A percentile compares a stretch with the other conserved stretches of the same genome.
Conservation (phyloP, 177 flowering plant genomes). For the Vitis hybrid region DNA sequence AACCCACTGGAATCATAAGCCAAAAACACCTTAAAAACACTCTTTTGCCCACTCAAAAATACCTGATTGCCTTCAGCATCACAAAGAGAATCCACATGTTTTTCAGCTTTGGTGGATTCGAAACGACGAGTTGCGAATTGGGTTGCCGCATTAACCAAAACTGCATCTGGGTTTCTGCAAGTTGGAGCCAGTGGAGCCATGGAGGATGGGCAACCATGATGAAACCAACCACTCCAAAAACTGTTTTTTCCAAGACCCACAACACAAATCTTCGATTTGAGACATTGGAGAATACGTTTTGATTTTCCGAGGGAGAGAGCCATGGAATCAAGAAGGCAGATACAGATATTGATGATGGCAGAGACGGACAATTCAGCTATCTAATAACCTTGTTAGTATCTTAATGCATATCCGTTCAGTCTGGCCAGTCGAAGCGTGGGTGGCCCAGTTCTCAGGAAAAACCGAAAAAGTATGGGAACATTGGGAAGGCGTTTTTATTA, state of each 20-base stretch:
- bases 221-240: neutral
- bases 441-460: too few species aligned
- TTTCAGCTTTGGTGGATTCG: conserved; percentile 32
- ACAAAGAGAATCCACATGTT: conserved; percentile 7
- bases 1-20: neutral
- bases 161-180: conserved; percentile 17
- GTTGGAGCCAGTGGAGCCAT: conserved; percentile 2
- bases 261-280: conserved; percentile 20
- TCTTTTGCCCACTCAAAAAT: neutral
- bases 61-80: conserved; percentile 33
- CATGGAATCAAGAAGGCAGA: conserved; percentile 14
- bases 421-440: too few species aligned
- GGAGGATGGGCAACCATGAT: neutral
- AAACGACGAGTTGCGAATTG: conserved; percentile 35
- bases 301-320: conserved; percentile 27
- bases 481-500: too few species aligned
- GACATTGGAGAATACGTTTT: conserved; percentile 4
- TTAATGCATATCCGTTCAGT: too few species aligned
- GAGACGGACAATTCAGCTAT: neutral
- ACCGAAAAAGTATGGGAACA: too few species aligned
- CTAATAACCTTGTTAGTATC: too few species aligned
- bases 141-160: conserved; percentile 14
- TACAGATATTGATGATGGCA: neutral
- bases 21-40: neutral
- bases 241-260: conserved; percentile 3